Evolutionary conservation across 345 rosid genomes (phyloP).

Genomic region (Populus deltoides): DNA sequence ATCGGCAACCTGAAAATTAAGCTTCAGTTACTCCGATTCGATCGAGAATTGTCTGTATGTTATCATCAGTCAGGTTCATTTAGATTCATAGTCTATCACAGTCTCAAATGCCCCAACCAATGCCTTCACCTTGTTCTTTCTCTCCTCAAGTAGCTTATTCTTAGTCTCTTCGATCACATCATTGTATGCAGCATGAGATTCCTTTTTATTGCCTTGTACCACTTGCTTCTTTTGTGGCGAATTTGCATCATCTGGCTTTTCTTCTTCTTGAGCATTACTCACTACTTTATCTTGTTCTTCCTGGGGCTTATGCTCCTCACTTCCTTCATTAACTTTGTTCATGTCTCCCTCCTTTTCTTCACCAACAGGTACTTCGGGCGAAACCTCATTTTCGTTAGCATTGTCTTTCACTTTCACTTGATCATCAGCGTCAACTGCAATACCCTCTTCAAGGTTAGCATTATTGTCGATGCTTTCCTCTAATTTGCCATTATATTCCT

Average conservation of each 20-base stretch:
- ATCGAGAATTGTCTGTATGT: background rate
- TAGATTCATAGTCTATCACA: conserved; percentile 74
- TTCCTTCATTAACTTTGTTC: background rate
- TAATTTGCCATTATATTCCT: background rate
- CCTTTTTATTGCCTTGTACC: conserved; percentile 49
- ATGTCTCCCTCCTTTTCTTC: conserved; percentile 2
- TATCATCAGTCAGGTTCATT: background rate
- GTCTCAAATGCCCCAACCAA: conserved; percentile 91
- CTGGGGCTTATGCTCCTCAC: background rate
- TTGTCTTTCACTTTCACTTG: background rate
- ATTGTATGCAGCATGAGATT: conserved; percentile 60
- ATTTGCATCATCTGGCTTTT: background rate
- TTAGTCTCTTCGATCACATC: conserved; percentile 80
- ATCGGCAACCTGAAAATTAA: background rate
- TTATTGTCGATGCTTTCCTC: background rate
- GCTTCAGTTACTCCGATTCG: background rate
- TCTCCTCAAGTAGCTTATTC: conserved; percentile 59
- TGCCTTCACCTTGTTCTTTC: conserved; percentile 83
- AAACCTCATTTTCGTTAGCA: background rate
- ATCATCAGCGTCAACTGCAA: conserved; percentile 7
- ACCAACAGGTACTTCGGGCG: background rate
- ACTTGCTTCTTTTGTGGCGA: conserved; percentile 23
- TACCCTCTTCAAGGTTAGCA: conserved; percentile 20
- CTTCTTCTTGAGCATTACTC: background rate
- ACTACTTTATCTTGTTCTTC: background rate